These are phyloP conservation scores for Clavulina sp. DNA, from an alignment of 768 basidiomycete species.

Conservation along the genomic window DNA sequence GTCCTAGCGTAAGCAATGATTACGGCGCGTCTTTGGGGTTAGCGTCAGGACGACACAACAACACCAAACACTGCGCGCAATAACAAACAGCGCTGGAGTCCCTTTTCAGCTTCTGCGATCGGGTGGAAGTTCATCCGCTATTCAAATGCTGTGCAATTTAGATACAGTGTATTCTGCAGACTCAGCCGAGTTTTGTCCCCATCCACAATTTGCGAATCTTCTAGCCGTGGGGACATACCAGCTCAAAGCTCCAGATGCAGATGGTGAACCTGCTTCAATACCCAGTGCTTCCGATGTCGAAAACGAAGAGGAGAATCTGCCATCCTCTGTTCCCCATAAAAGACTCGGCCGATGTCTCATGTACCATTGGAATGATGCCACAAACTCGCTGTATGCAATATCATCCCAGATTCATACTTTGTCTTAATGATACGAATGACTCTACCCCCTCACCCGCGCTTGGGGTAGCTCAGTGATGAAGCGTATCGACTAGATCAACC, in stretches of 20 bases:
- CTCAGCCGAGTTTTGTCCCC: slow-evolving; percentile 81
- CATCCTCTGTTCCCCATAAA: background rate
- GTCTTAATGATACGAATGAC: background rate
- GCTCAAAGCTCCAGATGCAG: slow-evolving; percentile 31
- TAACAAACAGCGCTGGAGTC: too few species aligned
- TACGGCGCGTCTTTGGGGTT: too few species aligned
- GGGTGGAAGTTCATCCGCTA: too few species aligned
- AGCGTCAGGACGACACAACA: too few species aligned
- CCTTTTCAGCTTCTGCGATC: too few species aligned
- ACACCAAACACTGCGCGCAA: too few species aligned
- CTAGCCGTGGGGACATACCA: slow-evolving; percentile 89
- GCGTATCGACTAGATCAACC: slow-evolving; percentile 55
- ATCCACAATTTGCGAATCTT: slow-evolving; percentile 35
- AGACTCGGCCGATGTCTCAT: slow-evolving; percentile 60
- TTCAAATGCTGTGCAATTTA: too few species aligned
- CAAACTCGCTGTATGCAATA: background rate
- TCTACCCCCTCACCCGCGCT: background rate
- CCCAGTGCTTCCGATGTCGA: background rate
- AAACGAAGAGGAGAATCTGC: slow-evolving; percentile 5
- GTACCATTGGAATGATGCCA: slow-evolving; percentile 21
- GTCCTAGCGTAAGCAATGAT: too few species aligned
- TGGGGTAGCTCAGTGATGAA: slow-evolving; percentile 20
- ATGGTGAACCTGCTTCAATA: too few species aligned
- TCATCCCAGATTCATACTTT: too few species aligned
- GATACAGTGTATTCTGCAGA: slow-evolving; percentile 80